Evolutionary conservation across 2,329 filamentous ascomycete species (phyloP), one percentile per base, ranked within the genome.

Genomic region (Diaporthe australafricana): DNA sequence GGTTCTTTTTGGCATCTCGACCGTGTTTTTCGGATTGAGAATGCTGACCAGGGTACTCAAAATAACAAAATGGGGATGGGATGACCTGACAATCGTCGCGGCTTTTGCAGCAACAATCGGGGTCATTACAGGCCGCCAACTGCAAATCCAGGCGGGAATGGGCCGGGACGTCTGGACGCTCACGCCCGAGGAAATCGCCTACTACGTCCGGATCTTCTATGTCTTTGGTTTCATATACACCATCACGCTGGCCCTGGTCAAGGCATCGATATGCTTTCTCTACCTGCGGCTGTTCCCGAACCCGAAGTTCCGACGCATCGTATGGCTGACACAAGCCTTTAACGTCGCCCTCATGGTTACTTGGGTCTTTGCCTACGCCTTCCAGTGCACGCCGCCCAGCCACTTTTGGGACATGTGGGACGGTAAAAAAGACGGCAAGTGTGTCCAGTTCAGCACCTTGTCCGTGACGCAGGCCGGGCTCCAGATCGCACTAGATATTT

Each of bases 1-100:
- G 4, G 42, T 72, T 75, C 74, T 82, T 27, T 80, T 76, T 69
- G 77, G 79, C 12, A 75, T 84, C 27, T 78, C 81, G 7, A 80
- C 77, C 40, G 75, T 81, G 56, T 81, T 83, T 63, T 77, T 85
- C 32, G 66, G 79, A 5, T 72, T 82, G 16, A 83, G 85, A n/a
- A 78, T 84, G 16, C 72, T 75, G 3, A 79, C 77, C 57, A 79
- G 77, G 53, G 74, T 82, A n/a, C 77, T 82, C 12, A 72, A 70
- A 76, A 1, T 74, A 77, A 1, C 80, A 78, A 38, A 63, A 77
- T 27, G 75, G 22, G 80, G 76, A 1, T 71, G 81, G 20, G 82
- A 83, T 70, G 82, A 84, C 73, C 79, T 78, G 74, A 74, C 79
- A 48, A 75, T 81, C 40, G 53, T 82, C 17, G 69, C 73, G 0